A percentile compares a stretch with the other conserved stretches of the same genome.
These are phyloP conservation scores for Saccharum hybrid DNA, from an alignment of 202 grass and related monocot genomes.

Conservation along the genomic window DNA sequence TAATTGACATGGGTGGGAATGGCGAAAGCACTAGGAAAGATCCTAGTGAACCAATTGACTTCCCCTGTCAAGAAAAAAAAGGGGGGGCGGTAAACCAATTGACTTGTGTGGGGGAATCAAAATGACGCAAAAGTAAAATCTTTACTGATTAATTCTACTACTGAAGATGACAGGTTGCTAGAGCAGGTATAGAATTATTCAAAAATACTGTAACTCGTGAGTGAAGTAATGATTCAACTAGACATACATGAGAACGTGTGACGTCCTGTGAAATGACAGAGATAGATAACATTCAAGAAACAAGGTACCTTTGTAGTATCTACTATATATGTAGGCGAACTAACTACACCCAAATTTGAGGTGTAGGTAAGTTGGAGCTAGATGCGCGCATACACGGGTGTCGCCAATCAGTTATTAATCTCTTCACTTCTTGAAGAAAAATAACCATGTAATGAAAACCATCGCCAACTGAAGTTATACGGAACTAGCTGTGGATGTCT, in stretches of 20 bases:
- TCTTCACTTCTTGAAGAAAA: no score
- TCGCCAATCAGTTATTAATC: no score
- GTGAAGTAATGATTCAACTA: not conserved
- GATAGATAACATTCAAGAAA: not conserved
- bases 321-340: no score
- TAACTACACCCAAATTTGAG: no score
- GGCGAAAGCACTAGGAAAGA: not conserved
- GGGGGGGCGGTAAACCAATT: not conserved
- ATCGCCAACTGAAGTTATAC: no score
- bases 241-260: not conserved
- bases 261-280: not conserved
- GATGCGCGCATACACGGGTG: no score
- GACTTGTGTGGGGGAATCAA: not conserved
- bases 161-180: not conserved
- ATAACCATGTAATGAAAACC: no score
- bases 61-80: not conserved
- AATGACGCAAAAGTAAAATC: not conserved
- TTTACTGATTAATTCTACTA: not conserved
- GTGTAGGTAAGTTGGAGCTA: no score
- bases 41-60: constrained; percentile 9
- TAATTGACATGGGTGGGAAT: not conserved
- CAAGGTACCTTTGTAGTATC: not conserved
- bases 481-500: no score
- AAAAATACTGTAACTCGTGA: not conserved
- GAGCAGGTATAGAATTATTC: not conserved